These are phyloP conservation scores for Myotisia sp. DNA, from an alignment of 2,329 filamentous ascomycete genomes.

Conservation along the genomic window DNA sequence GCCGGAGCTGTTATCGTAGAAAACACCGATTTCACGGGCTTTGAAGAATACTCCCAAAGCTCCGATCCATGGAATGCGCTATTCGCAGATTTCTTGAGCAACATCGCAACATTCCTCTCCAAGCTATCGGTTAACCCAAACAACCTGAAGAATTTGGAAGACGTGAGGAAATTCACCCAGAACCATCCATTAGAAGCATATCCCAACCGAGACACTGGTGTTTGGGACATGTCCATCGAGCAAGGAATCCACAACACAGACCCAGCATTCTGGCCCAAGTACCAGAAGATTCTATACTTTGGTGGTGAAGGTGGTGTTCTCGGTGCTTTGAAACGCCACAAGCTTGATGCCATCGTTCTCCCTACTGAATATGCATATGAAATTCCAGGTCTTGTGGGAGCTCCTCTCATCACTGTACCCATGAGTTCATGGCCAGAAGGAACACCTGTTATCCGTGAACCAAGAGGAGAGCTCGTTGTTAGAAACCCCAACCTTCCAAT, in stretches of 20 bases:
- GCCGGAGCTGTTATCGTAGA: slow-evolving; percentile 49
- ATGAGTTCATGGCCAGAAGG: slow-evolving; percentile 42
- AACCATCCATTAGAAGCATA: slow-evolving; percentile 41
- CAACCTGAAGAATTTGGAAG: slow-evolving; percentile 37
- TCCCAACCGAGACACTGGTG: slow-evolving; percentile 43
- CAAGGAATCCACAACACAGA: slow-evolving; percentile 43
- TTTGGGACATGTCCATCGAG: slow-evolving; percentile 42
- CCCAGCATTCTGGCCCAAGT: slow-evolving; percentile 43
- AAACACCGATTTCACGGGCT: slow-evolving; percentile 44
- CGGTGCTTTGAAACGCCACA: slow-evolving; percentile 43
- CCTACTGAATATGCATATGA: slow-evolving; percentile 38
- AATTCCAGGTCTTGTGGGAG: slow-evolving; percentile 43
- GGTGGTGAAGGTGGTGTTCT: slow-evolving; percentile 47
- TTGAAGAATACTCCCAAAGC: slow-evolving; percentile 30
- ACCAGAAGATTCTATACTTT: slow-evolving; percentile 39
- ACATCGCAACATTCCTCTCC: slow-evolving; percentile 42
- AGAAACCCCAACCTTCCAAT: slow-evolving; percentile 44
- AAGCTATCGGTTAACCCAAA: slow-evolving; percentile 45
- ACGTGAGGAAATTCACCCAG: slow-evolving; percentile 44
- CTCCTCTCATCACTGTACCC: slow-evolving; percentile 49
- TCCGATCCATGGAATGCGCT: slow-evolving; percentile 31
- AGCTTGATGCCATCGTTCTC: slow-evolving; percentile 48
- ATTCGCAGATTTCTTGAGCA: slow-evolving; percentile 42
- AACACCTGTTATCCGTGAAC: slow-evolving; percentile 33
- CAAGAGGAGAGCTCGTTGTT: slow-evolving; percentile 38